phyloP scores from a whole-genome alignment of 192 early-diverging fungal species.

The Coemansia sp. region DNA sequence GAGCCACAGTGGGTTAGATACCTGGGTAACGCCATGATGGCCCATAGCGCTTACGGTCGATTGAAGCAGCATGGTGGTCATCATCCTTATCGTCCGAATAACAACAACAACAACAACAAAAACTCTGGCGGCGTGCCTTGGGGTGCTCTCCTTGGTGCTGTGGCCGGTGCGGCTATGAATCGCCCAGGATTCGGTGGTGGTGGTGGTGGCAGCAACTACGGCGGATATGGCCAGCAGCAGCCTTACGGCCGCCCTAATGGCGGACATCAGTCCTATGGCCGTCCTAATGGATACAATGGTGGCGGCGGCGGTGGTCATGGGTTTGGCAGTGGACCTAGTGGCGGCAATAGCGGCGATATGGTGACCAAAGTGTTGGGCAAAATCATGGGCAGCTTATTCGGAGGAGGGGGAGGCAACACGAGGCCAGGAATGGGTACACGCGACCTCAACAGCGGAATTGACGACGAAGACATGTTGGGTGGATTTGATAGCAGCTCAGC shows the following conservation, averaged over 20 bases:
- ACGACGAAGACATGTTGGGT: conserved; percentile 19
- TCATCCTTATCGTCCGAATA: not conserved
- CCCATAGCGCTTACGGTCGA: conserved; percentile 31
- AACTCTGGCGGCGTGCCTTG: conserved; percentile 23
- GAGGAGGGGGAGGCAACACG: conserved; percentile 4
- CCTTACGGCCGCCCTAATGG: conserved; percentile 21
- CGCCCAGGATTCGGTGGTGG: conserved; percentile 14
- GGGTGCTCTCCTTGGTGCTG: conserved; percentile 22
- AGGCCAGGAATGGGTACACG: conserved; percentile 25
- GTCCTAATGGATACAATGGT: conserved; percentile 7
- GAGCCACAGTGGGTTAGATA: conserved; percentile 42
- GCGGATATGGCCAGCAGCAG: conserved; percentile 18
- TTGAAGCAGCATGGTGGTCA: conserved; percentile 6
- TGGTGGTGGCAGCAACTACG: conserved; percentile 1
- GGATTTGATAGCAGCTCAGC: conserved; percentile 40
- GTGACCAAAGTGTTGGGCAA: conserved; percentile 40
- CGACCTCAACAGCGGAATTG: conserved; percentile 25
- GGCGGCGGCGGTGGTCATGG: conserved; percentile 13
- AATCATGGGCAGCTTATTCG: conserved; percentile 49
- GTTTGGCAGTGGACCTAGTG: conserved; percentile 1
- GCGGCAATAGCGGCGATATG: conserved; percentile 24
- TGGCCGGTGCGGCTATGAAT: conserved; percentile 20
- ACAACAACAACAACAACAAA: not conserved
- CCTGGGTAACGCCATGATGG: conserved; percentile 25
- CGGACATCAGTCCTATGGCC: conserved; percentile 11